Base-by-base conservation (phyloP, 441 rosid genomes). In the Gossypium gossypioides region DNA sequence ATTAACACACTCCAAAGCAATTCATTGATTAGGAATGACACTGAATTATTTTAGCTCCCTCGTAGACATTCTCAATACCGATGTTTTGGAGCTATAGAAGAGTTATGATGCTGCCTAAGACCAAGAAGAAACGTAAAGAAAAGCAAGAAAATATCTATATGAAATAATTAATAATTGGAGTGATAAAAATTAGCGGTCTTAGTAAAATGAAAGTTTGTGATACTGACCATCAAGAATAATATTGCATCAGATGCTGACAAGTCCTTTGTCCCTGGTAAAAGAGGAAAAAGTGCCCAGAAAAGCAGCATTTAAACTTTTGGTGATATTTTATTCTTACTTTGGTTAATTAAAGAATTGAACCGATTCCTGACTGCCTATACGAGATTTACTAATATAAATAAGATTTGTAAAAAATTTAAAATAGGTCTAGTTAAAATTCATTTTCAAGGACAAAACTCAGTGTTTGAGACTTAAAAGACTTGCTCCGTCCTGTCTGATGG, bases 361-460 rank as follows among this genome's bases (percentile, higher is more conserved):
- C 15, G 46, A 7, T 32, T 32, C 66, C 24, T 16, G 48, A 61
- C 18, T 34, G 44, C 9, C 4, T n/a, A 61, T 22, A 61, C 34
- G 66, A 18, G 25, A 54, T 19, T 18, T 52, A 52, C 57, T 52
- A 6, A 7, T 9, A 54, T 8, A 48, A 54, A 54, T 54, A 54
- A 18, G 22, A 18, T 54, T 54, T 54, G 24, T 18, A 54, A 54
- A 54, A 2, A 19, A 6, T 0, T 18, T 7, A 54, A 54, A 54
- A 4, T 22, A 56, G 29, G n/a, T 57, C n/a, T n/a, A 57, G 25
- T 10, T 9, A 2, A 16, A 37, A 2, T 34, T 34, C n/a, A 8
- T 62, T 62, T 61, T 61, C 67, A 34, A 61, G 48, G 67, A 62
- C 48, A 34, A 62, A 62, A 4, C 67, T 16, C 7, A 9, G 48